Conservation (phyloP, 192 early-diverging fungal genomes). For the Podila horticola region DNA sequence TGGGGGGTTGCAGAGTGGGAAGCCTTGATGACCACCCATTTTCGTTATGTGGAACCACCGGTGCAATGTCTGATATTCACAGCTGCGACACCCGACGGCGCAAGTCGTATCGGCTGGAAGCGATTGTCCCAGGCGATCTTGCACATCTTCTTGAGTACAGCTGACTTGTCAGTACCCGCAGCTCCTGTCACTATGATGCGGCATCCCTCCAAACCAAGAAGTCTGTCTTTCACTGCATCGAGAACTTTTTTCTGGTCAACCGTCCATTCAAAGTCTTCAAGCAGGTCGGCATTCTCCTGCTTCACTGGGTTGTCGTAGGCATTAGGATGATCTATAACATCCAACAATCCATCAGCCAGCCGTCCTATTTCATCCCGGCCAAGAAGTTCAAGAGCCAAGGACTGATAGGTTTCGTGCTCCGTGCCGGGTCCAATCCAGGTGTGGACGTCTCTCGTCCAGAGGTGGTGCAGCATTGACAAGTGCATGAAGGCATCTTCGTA, state of each 20-base stretch:
- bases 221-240: neutral
- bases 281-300: neutral
- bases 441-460: slow-evolving; percentile 4
- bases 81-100: slow-evolving; percentile 25
- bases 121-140: slow-evolving; percentile 1
- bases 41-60: slow-evolving; percentile 14
- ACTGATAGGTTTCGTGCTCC: slow-evolving; percentile 14
- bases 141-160: neutral
- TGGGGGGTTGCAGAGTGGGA: slow-evolving; percentile 9
- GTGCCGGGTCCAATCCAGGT: slow-evolving; percentile 18
- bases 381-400: slow-evolving; percentile 5
- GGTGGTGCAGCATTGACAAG: slow-evolving; percentile 13
- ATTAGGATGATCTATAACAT: slow-evolving; percentile 6
- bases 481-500: slow-evolving; percentile 26
- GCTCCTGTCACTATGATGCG: slow-evolving; percentile 25
- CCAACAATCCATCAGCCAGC: slow-evolving; percentile 10
- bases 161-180: slow-evolving; percentile 23
- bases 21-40: slow-evolving; percentile 7
- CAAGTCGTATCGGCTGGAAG: slow-evolving; percentile 6
- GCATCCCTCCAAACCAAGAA: neutral
- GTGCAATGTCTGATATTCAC: slow-evolving; percentile 29
- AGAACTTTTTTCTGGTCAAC: slow-evolving; percentile 16
- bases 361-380: slow-evolving; percentile 9
- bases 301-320: neutral
- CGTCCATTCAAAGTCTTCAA: slow-evolving; percentile 10